Evolutionary conservation across 2,329 filamentous ascomycete genomes (phyloP).

Genomic region (Diplodia scrobiculata): DNA sequence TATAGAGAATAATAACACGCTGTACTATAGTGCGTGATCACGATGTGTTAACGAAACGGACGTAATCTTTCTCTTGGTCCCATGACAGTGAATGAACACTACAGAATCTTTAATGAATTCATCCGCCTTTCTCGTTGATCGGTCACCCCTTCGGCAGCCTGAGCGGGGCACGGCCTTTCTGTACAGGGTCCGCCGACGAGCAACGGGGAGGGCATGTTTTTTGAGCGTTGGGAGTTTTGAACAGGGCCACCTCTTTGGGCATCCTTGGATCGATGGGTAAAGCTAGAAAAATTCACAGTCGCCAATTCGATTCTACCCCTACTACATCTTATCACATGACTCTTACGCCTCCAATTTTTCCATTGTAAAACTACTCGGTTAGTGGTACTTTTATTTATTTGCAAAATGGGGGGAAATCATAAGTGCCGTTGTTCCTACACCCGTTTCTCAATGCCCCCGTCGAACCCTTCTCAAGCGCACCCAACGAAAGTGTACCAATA

Average conservation of each 20-base stretch:
- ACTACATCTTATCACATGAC: neutral
- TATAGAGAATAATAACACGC: slow-evolving; percentile 25
- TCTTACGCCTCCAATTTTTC: neutral
- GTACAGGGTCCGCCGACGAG: neutral
- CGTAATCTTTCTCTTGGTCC: neutral
- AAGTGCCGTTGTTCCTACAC: neutral
- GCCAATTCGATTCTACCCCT: neutral
- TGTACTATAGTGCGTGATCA: slow-evolving; percentile 24
- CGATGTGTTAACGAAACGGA: slow-evolving; percentile 15
- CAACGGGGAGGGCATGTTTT: neutral
- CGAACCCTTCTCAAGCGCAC: neutral
- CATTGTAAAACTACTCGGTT: neutral
- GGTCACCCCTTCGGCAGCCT: neutral
- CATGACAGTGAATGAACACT: slow-evolving; percentile 20
- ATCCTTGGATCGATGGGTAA: slow-evolving; percentile 11
- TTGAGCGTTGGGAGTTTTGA: slow-evolving; percentile 23
- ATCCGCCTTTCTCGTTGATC: neutral
- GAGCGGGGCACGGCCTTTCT: neutral
- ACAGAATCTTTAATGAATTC: slow-evolving; percentile 12
- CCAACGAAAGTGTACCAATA: neutral
- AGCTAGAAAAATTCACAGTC: slow-evolving; percentile 19
- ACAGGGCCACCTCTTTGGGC: neutral
- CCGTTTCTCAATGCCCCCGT: neutral
- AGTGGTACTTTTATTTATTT: neutral
- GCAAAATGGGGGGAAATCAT: neutral